These are phyloP conservation scores for Cryptococcus sp. DNA, from an alignment of 1,284 basidiomycete genomes.

Conservation along the genomic window DNA sequence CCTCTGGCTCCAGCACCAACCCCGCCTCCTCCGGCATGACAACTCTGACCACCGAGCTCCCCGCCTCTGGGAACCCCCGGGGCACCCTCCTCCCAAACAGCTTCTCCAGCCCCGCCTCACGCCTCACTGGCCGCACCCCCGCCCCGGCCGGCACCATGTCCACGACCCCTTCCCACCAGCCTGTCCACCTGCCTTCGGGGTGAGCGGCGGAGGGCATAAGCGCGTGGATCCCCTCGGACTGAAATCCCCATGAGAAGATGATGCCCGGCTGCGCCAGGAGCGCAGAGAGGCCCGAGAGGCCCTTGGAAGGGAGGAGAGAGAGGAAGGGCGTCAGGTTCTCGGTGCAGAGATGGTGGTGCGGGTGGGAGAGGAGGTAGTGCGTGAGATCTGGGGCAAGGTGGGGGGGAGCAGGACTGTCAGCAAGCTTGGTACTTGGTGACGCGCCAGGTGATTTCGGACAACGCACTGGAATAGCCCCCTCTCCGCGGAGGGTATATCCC, in stretches of 20 bases:
- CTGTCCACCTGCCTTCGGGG: constrained; percentile 54
- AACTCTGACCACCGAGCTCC: constrained; percentile 48
- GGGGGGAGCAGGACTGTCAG: too few relatives aligned
- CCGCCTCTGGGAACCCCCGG: constrained; percentile 58
- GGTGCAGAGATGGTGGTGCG: constrained; percentile 81
- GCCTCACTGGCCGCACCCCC: constrained; percentile 53
- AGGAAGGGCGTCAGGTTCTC: constrained; percentile 96
- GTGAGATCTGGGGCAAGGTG: constrained; percentile 24
- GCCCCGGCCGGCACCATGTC: constrained; percentile 63
- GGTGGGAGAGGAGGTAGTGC: constrained; percentile 58
- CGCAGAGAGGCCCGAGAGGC: constrained; percentile 78
- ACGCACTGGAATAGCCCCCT: constrained; percentile 54
- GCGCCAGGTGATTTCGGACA: neutral
- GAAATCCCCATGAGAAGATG: constrained; percentile 83
- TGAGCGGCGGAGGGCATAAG: constrained; percentile 32
- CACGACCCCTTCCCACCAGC: constrained; percentile 78
- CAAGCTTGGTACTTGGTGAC: constrained; percentile 3
- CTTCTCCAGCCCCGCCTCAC: constrained; percentile 71
- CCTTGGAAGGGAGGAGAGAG: constrained; percentile 89
- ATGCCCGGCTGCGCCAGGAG: constrained; percentile 81
- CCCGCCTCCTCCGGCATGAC: constrained; percentile 22
- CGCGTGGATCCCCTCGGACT: constrained; percentile 46
- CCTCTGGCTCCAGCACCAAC: constrained; percentile 14
- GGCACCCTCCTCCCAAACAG: constrained; percentile 69
- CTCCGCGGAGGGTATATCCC: constrained; percentile 64